A percentile compares a stretch with the other conserved stretches of the same genome.
These are phyloP conservation scores for Diaporthe amygdali DNA, from an alignment of 2,329 filamentous ascomycete genomes.

Conservation along the genomic window DNA sequence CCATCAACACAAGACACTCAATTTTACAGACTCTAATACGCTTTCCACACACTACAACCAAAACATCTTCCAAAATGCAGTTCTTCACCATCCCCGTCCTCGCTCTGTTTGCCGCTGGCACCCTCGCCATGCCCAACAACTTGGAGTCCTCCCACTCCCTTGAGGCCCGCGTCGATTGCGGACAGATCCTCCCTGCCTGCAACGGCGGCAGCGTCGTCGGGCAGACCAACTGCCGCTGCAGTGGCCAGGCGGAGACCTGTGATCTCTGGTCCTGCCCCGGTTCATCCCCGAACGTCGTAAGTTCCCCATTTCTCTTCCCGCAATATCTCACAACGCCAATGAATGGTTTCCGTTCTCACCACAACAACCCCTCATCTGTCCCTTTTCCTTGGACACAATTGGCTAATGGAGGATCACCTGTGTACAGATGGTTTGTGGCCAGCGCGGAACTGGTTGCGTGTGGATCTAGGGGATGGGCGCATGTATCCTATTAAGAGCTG, in stretches of 20 bases:
- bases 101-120: not conserved
- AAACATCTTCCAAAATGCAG: not conserved
- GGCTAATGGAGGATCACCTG: not conserved
- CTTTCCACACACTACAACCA: not conserved
- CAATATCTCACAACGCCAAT: not conserved
- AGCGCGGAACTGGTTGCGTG: not conserved
- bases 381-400: rapidly evolving
- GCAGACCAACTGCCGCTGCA: conserved; percentile 33
- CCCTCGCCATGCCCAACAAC: not conserved
- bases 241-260: conserved; percentile 21
- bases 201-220: conserved; percentile 27
- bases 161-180: conserved; percentile 22
- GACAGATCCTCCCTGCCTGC: conserved; percentile 29
- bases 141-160: not conserved
- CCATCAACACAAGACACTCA: not conserved
- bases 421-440: not conserved
- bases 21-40: not conserved
- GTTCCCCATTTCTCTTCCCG: not conserved
- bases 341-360: rapidly evolving
- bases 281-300: not conserved
- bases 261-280: conserved; percentile 1
- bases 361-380: not conserved
- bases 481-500: too few species aligned
- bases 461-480: too few species aligned
- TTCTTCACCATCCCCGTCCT: not conserved